Evolutionary conservation across 1,139 yeast genomes (phyloP).

Genomic region (Pichia norvegensis): DNA sequence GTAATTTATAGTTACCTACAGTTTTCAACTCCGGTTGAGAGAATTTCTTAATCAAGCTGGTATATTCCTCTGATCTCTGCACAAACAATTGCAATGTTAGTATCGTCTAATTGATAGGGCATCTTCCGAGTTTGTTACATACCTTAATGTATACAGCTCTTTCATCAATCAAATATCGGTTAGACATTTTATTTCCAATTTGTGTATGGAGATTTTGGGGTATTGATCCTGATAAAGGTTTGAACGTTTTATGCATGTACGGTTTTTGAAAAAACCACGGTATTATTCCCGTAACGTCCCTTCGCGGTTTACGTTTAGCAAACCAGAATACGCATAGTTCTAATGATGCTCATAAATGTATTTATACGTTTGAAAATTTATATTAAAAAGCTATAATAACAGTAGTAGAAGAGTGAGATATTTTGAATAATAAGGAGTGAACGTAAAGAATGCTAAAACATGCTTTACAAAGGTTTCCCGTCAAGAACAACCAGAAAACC

Average conservation of each 20-base stretch:
- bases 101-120: background rate
- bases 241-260: too few relatives aligned
- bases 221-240: too few relatives aligned
- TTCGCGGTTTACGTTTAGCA: too few relatives aligned
- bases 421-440: background rate
- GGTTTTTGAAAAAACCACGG: too few relatives aligned
- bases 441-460: background rate
- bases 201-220: too few relatives aligned
- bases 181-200: constrained; percentile 11
- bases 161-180: constrained; percentile 23
- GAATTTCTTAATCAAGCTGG: constrained; percentile 24
- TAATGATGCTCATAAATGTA: background rate
- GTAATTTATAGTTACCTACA: constrained; percentile 70
- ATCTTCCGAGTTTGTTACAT: too few relatives aligned
- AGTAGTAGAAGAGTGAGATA: background rate
- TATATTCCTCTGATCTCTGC: constrained; percentile 27
- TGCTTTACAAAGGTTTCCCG: constrained; percentile 18
- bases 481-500: constrained; percentile 85
- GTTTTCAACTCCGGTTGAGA: constrained; percentile 38
- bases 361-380: background rate
- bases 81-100: constrained; percentile 3
- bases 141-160: constrained; percentile 25
- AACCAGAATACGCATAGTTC: too few relatives aligned
- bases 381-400: background rate
- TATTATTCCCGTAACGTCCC: too few relatives aligned